Conservation (phyloP, 257 asterid genomes). For the Eustoma russellianum region DNA sequence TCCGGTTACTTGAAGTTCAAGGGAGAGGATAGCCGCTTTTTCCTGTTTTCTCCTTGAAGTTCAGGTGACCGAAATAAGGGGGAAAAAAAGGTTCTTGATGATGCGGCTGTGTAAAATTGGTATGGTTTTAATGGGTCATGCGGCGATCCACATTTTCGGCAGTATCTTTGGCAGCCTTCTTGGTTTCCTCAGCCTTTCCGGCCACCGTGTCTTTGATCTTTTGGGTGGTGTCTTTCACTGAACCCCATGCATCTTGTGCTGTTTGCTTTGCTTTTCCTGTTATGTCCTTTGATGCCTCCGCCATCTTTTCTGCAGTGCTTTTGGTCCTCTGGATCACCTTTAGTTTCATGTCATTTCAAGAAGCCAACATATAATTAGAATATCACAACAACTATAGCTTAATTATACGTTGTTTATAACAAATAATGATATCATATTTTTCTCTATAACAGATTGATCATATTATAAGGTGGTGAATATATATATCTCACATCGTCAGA, state of each 20-base stretch:
- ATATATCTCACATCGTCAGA: constrained; percentile 32
- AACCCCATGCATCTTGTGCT: constrained; percentile 49
- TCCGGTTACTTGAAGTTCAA: no score
- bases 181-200: constrained; percentile 46
- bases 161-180: constrained; percentile 24
- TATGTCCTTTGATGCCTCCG: constrained; percentile 43
- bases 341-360: not conserved
- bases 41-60: no score
- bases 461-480: no score
- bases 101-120: no score
- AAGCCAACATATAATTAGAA: no score
- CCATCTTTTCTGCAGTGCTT: constrained; percentile 40
- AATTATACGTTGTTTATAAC: no score
- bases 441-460: not conserved
- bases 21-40: no score
- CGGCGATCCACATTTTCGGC: constrained; percentile 26
- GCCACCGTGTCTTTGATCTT: constrained; percentile 52
- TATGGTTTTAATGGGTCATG: constrained; percentile 16
- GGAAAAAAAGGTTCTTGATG: no score
- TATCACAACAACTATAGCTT: no score
- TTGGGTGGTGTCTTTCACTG: constrained; percentile 42
- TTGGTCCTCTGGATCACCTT: constrained; percentile 39
- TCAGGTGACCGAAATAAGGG: no score
- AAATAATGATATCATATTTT: not conserved
- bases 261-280: constrained; percentile 52